A percentile compares a stretch with the other conserved stretches of the same genome.
phyloP scores from a whole-genome alignment of 1,139 yeast species.

The Yamadazyma oceani region DNA sequence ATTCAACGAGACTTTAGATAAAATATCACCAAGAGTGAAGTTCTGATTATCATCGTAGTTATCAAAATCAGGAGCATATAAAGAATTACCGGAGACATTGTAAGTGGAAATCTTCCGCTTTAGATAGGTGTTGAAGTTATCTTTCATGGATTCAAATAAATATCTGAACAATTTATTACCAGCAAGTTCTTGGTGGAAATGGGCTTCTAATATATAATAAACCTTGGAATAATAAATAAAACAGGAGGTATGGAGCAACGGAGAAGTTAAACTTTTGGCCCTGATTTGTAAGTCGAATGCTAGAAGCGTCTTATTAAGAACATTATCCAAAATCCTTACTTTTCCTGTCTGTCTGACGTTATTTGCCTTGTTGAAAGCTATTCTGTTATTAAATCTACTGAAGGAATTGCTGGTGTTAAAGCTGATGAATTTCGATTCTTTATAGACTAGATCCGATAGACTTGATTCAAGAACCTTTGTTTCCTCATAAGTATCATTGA shows the following conservation, averaged over 20 bases:
- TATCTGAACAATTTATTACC: constrained; percentile 16
- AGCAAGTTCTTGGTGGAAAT: constrained; percentile 24
- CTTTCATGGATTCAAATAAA: constrained; percentile 25
- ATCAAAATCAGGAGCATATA: constrained; percentile 19
- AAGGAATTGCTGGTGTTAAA: constrained; percentile 23
- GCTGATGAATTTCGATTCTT: constrained; percentile 28
- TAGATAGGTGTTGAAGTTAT: constrained; percentile 24
- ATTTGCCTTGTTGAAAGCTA: constrained; percentile 19
- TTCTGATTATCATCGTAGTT: constrained; percentile 16
- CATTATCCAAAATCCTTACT: constrained; percentile 9
- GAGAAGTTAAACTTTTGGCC: constrained; percentile 9
- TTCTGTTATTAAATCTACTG: constrained; percentile 22
- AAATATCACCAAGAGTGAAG: constrained; percentile 7
- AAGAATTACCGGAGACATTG: constrained; percentile 11
- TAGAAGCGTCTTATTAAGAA: constrained; percentile 11
- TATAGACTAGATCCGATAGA: constrained; percentile 35
- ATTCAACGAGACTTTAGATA: constrained; percentile 10
- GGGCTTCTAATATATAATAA: constrained; percentile 30
- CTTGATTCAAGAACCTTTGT: constrained; percentile 30
- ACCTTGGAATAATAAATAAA: constrained; percentile 37
- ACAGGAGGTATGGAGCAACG: constrained; percentile 26
- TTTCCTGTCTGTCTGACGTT: constrained; percentile 1
- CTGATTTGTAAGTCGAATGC: constrained; percentile 18
- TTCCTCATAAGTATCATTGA: constrained; percentile 51
- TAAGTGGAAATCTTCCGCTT: constrained; percentile 27